Conservation (phyloP, 1,139 yeast genomes). For the Blastobotrys aristatus region DNA sequence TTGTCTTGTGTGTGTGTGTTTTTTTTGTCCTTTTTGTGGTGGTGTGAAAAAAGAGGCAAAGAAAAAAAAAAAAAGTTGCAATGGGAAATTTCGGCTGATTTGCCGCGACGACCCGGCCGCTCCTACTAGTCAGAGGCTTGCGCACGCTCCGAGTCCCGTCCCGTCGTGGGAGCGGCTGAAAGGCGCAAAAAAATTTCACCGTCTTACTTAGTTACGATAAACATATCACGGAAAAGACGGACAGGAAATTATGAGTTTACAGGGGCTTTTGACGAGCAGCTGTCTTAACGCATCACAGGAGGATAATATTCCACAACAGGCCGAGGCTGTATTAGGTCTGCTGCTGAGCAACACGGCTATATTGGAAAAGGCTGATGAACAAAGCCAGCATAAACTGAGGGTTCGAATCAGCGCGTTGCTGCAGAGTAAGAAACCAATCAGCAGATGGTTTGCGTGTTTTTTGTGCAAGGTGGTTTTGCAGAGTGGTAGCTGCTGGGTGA, state of each 20-base stretch:
- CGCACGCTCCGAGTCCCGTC: neutral
- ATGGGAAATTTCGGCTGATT: neutral
- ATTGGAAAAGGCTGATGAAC: constrained; percentile 24
- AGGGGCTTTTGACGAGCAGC: constrained; percentile 21
- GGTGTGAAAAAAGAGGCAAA: neutral
- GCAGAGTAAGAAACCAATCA: constrained; percentile 29
- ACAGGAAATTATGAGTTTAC: constrained; percentile 6
- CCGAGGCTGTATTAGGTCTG: constrained; percentile 18
- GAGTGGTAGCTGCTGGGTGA: constrained; percentile 26
- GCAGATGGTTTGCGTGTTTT: constrained; percentile 34
- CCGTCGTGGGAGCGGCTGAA: neutral
- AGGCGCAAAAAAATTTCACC: neutral
- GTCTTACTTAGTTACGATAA: neutral
- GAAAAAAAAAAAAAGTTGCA: neutral
- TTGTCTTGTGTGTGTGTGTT: neutral
- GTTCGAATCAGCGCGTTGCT: constrained; percentile 36
- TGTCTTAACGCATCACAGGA: constrained; percentile 23
- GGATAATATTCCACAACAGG: constrained; percentile 16
- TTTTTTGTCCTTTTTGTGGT: neutral
- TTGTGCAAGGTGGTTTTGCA: constrained; percentile 30
- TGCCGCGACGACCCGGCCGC: no score
- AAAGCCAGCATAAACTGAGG: constrained; percentile 32
- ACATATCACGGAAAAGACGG: neutral
- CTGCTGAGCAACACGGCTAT: constrained; percentile 20
- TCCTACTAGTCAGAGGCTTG: no score